phyloP scores from a whole-genome alignment of 805 yeast genomes.

The Myxozyma neotropica region DNA sequence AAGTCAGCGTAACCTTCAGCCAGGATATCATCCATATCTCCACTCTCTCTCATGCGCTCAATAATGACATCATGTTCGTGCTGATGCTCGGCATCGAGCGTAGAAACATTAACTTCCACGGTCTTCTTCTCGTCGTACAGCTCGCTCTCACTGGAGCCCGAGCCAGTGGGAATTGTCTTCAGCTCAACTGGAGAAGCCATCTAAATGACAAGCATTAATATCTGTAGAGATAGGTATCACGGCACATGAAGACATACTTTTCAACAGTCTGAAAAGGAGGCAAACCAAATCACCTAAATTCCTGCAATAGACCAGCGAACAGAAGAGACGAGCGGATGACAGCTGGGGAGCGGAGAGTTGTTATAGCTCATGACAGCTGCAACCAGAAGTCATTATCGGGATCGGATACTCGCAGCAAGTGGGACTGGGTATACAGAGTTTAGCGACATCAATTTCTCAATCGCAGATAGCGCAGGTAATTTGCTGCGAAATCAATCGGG shows the following conservation, averaged over 20 bases:
- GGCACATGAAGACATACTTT: not conserved
- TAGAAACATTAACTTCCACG: not conserved
- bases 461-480: too few species aligned
- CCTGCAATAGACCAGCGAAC: too few species aligned
- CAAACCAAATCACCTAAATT: too few species aligned
- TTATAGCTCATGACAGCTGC: too few species aligned
- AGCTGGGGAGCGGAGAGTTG: too few species aligned
- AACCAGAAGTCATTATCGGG: too few species aligned
- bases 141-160: conserved; percentile 6
- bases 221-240: not conserved
- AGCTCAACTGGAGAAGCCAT: not conserved
- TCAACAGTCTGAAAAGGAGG: not conserved
- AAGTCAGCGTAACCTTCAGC: conserved; percentile 39
- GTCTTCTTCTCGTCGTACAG: conserved; percentile 16
- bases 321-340: too few species aligned
- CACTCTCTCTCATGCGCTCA: conserved; percentile 29
- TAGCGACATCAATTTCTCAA: too few species aligned
- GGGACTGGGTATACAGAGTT: too few species aligned
- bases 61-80: conserved; percentile 15
- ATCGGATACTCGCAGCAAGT: too few species aligned
- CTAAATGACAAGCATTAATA: not conserved
- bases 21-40: conserved; percentile 31
- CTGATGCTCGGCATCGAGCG: not conserved
- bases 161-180: not conserved
- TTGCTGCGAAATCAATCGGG: too few species aligned